Evolutionary conservation across 2,329 filamentous ascomycete species (phyloP).

Genomic region (Fusarium albosuccineum): DNA sequence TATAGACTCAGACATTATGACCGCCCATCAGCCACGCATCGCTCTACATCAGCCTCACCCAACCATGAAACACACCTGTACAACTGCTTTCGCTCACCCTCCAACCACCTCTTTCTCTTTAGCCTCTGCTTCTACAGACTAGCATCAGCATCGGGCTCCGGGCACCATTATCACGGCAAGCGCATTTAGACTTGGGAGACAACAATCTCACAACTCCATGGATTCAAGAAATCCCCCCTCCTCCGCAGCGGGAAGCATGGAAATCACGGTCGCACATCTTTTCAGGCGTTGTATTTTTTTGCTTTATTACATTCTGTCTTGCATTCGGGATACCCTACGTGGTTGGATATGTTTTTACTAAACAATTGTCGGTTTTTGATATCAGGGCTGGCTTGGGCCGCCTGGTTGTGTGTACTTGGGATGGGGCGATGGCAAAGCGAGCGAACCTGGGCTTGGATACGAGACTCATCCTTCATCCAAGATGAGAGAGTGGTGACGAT

Average conservation of each 20-base stretch:
- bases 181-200: slow-evolving; percentile 40
- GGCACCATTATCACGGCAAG: slow-evolving; percentile 25
- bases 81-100: slow-evolving; percentile 27
- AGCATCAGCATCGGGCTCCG: slow-evolving; percentile 27
- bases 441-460: slow-evolving; percentile 14
- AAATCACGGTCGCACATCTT: slow-evolving; percentile 14
- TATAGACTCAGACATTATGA: slow-evolving; percentile 32
- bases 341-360: slow-evolving; percentile 29
- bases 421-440: not conserved
- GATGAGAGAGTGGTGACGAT: slow-evolving; percentile 13
- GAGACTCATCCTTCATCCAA: not conserved
- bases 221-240: slow-evolving; percentile 1
- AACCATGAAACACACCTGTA: slow-evolving; percentile 21
- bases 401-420: slow-evolving; percentile 1
- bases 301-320: slow-evolving; percentile 11
- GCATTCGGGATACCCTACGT: slow-evolving; percentile 44
- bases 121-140: slow-evolving; percentile 13
- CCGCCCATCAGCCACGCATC: slow-evolving; percentile 14
- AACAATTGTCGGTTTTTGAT: not conserved
- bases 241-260: slow-evolving; percentile 7
- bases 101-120: slow-evolving; percentile 7
- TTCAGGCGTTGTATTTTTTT: slow-evolving; percentile 40
- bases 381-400: slow-evolving; percentile 8
- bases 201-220: slow-evolving; percentile 12
- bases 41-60: slow-evolving; percentile 8